Conservation (phyloP, 345 rosid genomes). For the Kandelia obovata region DNA sequence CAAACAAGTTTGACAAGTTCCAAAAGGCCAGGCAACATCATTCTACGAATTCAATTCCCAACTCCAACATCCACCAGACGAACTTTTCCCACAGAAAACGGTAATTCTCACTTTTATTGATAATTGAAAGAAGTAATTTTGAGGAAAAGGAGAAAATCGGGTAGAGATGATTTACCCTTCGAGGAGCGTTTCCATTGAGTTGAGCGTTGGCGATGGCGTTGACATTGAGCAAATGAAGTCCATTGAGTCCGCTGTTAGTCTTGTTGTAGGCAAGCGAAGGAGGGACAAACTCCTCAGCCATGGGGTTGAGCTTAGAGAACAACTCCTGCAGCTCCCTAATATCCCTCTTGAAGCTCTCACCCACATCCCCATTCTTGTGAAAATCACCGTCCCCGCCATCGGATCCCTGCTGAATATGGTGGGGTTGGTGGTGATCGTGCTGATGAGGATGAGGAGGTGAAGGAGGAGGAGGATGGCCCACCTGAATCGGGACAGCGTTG, state of each 20-base stretch:
- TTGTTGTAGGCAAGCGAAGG: conserved; percentile 51
- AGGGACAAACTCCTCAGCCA: conserved; percentile 94
- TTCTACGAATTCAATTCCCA: neutral
- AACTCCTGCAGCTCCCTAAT: conserved; percentile 81
- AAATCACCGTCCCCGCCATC: conserved; percentile 24
- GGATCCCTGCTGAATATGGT: conserved; percentile 16
- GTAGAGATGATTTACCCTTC: conserved; percentile 41
- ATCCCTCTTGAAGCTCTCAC: conserved; percentile 51
- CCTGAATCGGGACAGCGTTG: conserved; percentile 23
- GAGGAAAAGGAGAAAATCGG: too few species aligned
- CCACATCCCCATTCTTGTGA: conserved; percentile 21
- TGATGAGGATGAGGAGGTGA: conserved; percentile 9
- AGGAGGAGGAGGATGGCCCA: conserved; percentile 15
- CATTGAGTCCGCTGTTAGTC: conserved; percentile 24
- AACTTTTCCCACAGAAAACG: too few species aligned
- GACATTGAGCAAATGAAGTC: conserved; percentile 9
- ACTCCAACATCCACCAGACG: too few species aligned
- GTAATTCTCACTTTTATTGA: too few species aligned
- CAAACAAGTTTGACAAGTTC: neutral
- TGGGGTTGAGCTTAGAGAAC: conserved; percentile 84
- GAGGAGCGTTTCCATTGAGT: conserved; percentile 38
- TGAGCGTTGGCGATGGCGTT: conserved; percentile 34
- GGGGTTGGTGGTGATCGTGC: neutral
- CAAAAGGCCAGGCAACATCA: neutral
- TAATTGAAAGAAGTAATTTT: too few species aligned